Evolutionary conservation across 2,329 filamentous ascomycete species (phyloP).

Genomic region (Nannizzia gypsea): DNA sequence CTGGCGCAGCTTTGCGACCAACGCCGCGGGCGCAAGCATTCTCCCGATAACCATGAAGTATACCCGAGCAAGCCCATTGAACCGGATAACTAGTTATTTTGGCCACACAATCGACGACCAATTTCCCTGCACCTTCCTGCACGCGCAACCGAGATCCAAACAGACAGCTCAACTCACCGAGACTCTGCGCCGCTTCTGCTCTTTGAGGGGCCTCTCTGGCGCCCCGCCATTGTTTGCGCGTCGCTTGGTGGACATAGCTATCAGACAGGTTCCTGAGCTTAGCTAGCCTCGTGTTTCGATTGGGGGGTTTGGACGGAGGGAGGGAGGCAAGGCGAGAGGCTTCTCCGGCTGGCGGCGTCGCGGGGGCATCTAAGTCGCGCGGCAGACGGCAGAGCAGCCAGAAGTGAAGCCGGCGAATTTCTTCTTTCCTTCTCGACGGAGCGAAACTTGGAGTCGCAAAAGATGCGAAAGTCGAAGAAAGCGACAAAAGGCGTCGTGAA

Average conservation of each 20-base stretch:
- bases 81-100: background rate
- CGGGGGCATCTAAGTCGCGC: background rate
- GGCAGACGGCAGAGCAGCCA: background rate
- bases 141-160: background rate
- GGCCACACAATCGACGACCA: background rate
- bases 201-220: slow-evolving; percentile 11
- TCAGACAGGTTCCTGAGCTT: slow-evolving; percentile 3
- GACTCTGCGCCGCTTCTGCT: slow-evolving; percentile 14
- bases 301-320: slow-evolving; percentile 2
- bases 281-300: slow-evolving; percentile 7
- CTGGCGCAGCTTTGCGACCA: background rate
- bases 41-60: background rate
- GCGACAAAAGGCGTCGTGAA: background rate
- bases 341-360: background rate
- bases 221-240: slow-evolving; percentile 38
- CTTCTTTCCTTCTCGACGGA: background rate
- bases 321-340: background rate
- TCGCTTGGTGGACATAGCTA: slow-evolving; percentile 20
- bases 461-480: background rate
- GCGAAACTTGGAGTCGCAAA: background rate
- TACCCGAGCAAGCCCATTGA: background rate
- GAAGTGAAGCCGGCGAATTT: background rate
- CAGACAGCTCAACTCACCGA: slow-evolving; percentile 12
- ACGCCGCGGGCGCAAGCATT: background rate
- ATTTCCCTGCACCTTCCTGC: background rate